Evolutionary conservation across 768 basidiomycete species (phyloP), one percentile per base, ranked within the genome.

Genomic region (Tricholomella constricta): DNA sequence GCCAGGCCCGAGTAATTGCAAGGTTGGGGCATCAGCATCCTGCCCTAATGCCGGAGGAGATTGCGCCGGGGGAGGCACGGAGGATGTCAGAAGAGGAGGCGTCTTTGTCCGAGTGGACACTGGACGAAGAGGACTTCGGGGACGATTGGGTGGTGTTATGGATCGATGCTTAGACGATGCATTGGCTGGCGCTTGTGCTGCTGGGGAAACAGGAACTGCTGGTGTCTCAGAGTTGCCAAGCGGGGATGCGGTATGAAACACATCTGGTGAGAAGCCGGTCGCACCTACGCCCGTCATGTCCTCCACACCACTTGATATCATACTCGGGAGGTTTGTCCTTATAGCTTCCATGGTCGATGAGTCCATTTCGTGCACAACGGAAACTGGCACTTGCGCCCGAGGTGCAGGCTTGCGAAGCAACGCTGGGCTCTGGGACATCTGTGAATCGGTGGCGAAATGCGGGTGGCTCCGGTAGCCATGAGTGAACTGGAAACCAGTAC

Each of bases 251-350:
- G 71, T 46, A 55, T 76, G 73, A 19, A 68, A 67, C n/a, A 70
- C 60, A 37, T 72, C 67, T 4, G 69, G 69, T 32, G 66, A 60
- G 22, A 65, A 67, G 15, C 62, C 63, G 27, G 59, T 49, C 15
- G 77, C 66, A 26, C 87, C 87, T 25, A 89, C 58, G 11, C 87
- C 87, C 11, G 86, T 88, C 82, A 88, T 84, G 58, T 88, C 78
- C 53, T 81, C 79, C 29, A 69, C 75, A 40, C 67, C 73, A 41
- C 70, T 75, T 19, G 81, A 76, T 25, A 87, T 74, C 12, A 75
- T 76, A 56, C 83, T 86, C 3, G 84, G 80, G 23, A 83, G 66
- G 48, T 79, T 68, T 7, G 74, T 72, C 17, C 80, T 77, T 38
- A 72, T 63, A 12, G 57, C 63, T 36, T 56, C 58, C 15, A 40